Evolutionary conservation across 1,139 yeast genomes (phyloP).

Genomic region (Saccharomycopsis crataegensis): DNA sequence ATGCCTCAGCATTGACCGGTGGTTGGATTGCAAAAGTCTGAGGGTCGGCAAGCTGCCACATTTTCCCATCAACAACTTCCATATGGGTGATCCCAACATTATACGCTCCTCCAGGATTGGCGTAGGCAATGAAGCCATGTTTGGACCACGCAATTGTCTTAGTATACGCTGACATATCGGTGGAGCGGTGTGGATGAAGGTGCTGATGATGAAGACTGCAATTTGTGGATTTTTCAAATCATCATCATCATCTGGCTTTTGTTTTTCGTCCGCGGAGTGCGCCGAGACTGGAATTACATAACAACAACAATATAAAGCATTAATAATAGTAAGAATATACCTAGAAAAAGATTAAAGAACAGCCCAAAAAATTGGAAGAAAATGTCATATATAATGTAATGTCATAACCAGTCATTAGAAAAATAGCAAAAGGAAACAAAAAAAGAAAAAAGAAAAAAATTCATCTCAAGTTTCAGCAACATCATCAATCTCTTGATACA

Average conservation of each 20-base stretch:
- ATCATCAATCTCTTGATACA: not conserved
- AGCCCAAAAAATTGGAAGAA: not conserved
- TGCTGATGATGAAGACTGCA: too few species aligned
- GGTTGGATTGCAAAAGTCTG: conserved; percentile 4
- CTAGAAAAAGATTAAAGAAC: not conserved
- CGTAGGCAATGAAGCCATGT: conserved; percentile 48
- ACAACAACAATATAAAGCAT: not conserved
- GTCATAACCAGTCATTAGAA: not conserved
- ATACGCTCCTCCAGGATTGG: not conserved
- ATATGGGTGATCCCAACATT: conserved; percentile 16
- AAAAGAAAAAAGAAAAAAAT: too few species aligned
- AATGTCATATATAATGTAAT: not conserved
- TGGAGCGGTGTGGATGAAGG: too few species aligned
- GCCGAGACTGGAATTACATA: too few species aligned
- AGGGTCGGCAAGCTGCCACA: conserved; percentile 16
- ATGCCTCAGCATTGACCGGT: not conserved
- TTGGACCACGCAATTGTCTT: conserved; percentile 17
- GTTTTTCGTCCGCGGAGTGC: too few species aligned
- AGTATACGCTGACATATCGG: too few species aligned
- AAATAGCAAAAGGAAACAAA: too few species aligned
- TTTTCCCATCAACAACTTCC: conserved; percentile 12
- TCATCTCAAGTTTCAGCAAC: not conserved
- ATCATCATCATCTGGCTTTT: too few species aligned
- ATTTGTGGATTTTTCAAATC: too few species aligned
- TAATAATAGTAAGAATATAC: not conserved